Base-by-base conservation (phyloP, 1,284 basidiomycete species). In the Rhodotorula sp. region DNA sequence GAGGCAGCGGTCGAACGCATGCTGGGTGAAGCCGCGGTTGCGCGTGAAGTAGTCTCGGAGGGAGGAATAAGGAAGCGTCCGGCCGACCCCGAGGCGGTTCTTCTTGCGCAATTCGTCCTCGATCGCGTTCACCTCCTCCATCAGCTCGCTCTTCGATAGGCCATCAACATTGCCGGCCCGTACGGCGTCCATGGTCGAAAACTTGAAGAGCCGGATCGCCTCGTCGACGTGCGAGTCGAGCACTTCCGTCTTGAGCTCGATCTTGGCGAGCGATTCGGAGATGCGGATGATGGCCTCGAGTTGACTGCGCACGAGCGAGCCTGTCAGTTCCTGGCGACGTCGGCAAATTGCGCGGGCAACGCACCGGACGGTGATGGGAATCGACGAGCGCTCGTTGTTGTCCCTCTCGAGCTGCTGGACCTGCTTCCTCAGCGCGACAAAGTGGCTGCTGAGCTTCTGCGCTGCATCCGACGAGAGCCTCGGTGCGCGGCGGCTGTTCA, bases 251-350 rank as follows among this genome's bases (percentile, higher is more conserved):
- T 89, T 89, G 29, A 99, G 85, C 1, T 92, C 94, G 81, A 99
- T 86, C 80, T 99, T 99, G 39, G 95, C 94, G 24, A 98, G 84
- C 5, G 94, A 90, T 81, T 99, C 96, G 8, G 94, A 97, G 78
- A 99, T 99, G 55, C 96, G 94, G 77, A 99, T 93, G 77, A 99
- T 96, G 48, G 96, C 96, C 83, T 99, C 96, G 13, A 99, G 85
- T 88, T 99, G 96, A 74, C 93, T 96, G 76, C 20, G 24, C 22
- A 29, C 2, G 24, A n/a, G 51, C 39, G 20, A 47, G 20, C 0
- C 29, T 24, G 49, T n/a, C 30, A 51, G 47, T 44, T n/a, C 9
- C 13, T 17, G 22, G 22, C 34, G 11, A 6, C 10, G 19, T 27
- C 17, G 49, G 67, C 48, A 46, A 30, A 53, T 44, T 0, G 4